phyloP scores from a whole-genome alignment of 2,329 filamentous ascomycete species.

The Pyrenophora tritici-repentis region DNA sequence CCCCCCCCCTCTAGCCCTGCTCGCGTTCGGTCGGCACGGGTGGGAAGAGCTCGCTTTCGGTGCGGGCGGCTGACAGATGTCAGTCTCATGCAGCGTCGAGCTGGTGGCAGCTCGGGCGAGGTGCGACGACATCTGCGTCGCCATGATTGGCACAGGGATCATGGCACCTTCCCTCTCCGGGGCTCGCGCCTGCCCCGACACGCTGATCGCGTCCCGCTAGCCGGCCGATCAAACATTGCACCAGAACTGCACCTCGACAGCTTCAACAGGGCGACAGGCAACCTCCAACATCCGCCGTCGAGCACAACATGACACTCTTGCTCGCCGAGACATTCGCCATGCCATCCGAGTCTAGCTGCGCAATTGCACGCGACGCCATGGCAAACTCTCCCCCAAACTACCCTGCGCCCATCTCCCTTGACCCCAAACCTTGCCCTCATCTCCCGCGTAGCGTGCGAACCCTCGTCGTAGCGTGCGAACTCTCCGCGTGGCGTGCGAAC shows the following conservation, averaged over 20 bases:
- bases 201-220: slow-evolving; percentile 31
- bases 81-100: slow-evolving; percentile 18
- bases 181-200: slow-evolving; percentile 26
- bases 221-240: slow-evolving; percentile 41
- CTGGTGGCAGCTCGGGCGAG: slow-evolving; percentile 33
- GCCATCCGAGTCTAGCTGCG: slow-evolving; percentile 1
- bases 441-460: no score
- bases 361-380: neutral
- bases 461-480: no score
- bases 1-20: neutral
- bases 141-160: slow-evolving; percentile 42
- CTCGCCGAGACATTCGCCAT: slow-evolving; percentile 5
- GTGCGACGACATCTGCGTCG: slow-evolving; percentile 23
- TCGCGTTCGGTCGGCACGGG: slow-evolving; percentile 9
- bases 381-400: no score
- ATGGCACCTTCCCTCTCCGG: slow-evolving; percentile 24
- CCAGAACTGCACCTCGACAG: slow-evolving; percentile 6
- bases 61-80: slow-evolving; percentile 36
- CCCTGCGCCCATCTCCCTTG: no score
- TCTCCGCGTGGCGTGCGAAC: no score
- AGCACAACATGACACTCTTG: no score
- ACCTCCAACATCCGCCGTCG: slow-evolving; percentile 19
- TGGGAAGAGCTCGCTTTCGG: slow-evolving; percentile 24
- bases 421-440: no score
- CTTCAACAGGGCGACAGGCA: slow-evolving; percentile 2